Evolutionary conservation across 345 rosid genomes (phyloP).

Genomic region (Sonneratia caseolaris): DNA sequence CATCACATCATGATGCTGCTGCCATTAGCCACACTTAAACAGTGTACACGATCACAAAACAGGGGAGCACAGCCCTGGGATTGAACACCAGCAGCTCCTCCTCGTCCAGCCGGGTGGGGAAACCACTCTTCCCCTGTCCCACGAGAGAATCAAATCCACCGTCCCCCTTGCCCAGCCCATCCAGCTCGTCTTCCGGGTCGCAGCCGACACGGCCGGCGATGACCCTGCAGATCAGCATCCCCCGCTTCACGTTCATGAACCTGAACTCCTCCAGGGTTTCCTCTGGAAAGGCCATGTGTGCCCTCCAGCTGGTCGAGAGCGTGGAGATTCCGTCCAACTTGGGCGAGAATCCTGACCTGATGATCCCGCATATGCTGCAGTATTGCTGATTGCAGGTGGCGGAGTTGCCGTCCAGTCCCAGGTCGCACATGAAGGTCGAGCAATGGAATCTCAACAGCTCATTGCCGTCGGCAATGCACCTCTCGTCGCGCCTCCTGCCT

Average conservation of each 20-base stretch:
- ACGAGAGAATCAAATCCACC: slow-evolving; percentile 69
- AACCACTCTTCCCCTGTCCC: slow-evolving; percentile 10
- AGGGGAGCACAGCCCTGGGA: slow-evolving; percentile 98
- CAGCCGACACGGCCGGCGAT: slow-evolving; percentile 74
- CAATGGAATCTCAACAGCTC: slow-evolving; percentile 89
- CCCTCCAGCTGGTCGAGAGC: slow-evolving; percentile 66
- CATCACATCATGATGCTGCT: too few relatives aligned
- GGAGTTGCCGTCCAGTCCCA: slow-evolving; percentile 53
- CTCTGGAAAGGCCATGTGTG: slow-evolving; percentile 77
- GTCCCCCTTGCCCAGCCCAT: slow-evolving; percentile 33
- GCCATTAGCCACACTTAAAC: slow-evolving; percentile 4
- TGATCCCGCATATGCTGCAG: slow-evolving; percentile 78
- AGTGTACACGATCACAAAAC: slow-evolving; percentile 80
- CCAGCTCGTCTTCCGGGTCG: slow-evolving; percentile 26
- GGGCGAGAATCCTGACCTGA: slow-evolving; percentile 72
- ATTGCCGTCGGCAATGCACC: slow-evolving; percentile 96
- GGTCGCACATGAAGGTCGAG: slow-evolving; percentile 69
- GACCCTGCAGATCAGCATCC: slow-evolving; percentile 83
- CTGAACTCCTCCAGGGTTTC: slow-evolving; percentile 73
- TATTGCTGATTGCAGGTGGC: slow-evolving; percentile 58
- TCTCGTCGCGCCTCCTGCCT: slow-evolving; percentile 38
- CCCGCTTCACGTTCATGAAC: slow-evolving; percentile 92
- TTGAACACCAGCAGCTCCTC: slow-evolving; percentile 81
- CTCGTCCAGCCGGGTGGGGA: slow-evolving; percentile 33
- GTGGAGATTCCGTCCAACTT: slow-evolving; percentile 86